A percentile compares a stretch with the other conserved stretches of the same genome.
Conservation (phyloP, 352 stramenopile species). For the Phytophthora sojae region DNA sequence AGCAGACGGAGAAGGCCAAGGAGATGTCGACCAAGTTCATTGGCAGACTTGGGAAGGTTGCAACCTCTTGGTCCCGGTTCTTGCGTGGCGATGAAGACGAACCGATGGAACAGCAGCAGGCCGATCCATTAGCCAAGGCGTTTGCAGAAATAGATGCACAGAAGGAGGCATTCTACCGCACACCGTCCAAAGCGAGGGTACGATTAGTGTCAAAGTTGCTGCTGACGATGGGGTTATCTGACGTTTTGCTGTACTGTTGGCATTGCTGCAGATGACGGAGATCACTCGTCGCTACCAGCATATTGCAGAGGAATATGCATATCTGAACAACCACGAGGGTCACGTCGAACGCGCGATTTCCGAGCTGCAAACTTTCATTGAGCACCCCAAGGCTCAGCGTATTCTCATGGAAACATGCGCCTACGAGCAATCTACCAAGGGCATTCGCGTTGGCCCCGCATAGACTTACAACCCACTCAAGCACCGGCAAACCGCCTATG, state of each 20-base stretch:
- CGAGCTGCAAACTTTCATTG: conserved; percentile 80
- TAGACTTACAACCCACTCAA: conserved; percentile 23
- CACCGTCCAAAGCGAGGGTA: conserved; percentile 72
- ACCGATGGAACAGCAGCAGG: conserved; percentile 35
- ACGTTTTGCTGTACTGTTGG: neutral
- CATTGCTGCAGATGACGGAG: conserved; percentile 66
- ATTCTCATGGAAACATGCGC: conserved; percentile 71
- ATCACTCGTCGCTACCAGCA: conserved; percentile 79
- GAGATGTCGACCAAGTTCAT: conserved; percentile 87
- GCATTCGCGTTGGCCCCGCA: conserved; percentile 77
- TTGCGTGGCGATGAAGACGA: conserved; percentile 74
- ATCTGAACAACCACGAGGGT: conserved; percentile 67
- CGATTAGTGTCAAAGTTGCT: conserved; percentile 6
- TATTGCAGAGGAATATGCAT: conserved; percentile 72
- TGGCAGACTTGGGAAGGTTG: conserved; percentile 71
- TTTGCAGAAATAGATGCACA: conserved; percentile 63
- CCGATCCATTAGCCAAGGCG: conserved; percentile 46
- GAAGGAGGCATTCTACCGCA: conserved; percentile 75
- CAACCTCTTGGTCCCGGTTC: conserved; percentile 68
- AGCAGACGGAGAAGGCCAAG: conserved; percentile 82
- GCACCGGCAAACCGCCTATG: conserved; percentile 5
- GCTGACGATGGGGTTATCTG: neutral
- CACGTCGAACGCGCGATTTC: conserved; percentile 78
- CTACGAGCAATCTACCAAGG: conserved; percentile 67
- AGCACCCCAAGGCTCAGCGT: conserved; percentile 68